Evolutionary conservation across 140 eudicot genomes (phyloP).

Genomic region (Ambrosia hybrid): DNA sequence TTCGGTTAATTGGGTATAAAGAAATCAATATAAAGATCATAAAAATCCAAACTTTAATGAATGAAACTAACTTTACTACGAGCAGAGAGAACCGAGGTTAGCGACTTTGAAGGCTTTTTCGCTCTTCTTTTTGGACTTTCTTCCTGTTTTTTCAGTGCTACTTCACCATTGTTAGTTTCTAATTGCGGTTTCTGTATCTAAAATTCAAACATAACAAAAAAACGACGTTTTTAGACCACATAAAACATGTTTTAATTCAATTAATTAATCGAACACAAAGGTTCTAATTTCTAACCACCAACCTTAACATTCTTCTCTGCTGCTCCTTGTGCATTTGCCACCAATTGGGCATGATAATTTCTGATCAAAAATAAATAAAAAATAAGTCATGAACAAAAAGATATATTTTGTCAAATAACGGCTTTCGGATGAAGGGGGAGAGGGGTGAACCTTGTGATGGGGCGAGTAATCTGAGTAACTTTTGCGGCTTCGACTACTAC

Average conservation of each 20-base stretch:
- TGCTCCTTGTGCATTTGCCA: conserved; percentile 53
- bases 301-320: conserved; percentile 61
- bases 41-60: not conserved
- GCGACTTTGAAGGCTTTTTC: conserved; percentile 41
- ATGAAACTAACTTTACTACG: conserved; percentile 43
- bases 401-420: no score
- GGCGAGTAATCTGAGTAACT: no score
- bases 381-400: not conserved
- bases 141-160: conserved; percentile 10
- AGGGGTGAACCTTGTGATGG: no score
- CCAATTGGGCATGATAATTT: conserved; percentile 44
- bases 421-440: no score
- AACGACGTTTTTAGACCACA: not conserved
- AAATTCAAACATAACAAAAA: conserved; percentile 2
- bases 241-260: not conserved
- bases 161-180: conserved; percentile 14
- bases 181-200: conserved; percentile 34
- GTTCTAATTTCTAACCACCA: not conserved
- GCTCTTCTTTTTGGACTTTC: conserved; percentile 29
- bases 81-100: conserved; percentile 51
- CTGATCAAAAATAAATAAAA: conserved; percentile 29
- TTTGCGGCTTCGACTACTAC: no score
- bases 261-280: not conserved
- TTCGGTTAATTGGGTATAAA: not conserved
- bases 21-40: not conserved